Evolutionary conservation across 1,139 yeast genomes (phyloP).

Genomic region (Kodamaea ohmeri): DNA sequence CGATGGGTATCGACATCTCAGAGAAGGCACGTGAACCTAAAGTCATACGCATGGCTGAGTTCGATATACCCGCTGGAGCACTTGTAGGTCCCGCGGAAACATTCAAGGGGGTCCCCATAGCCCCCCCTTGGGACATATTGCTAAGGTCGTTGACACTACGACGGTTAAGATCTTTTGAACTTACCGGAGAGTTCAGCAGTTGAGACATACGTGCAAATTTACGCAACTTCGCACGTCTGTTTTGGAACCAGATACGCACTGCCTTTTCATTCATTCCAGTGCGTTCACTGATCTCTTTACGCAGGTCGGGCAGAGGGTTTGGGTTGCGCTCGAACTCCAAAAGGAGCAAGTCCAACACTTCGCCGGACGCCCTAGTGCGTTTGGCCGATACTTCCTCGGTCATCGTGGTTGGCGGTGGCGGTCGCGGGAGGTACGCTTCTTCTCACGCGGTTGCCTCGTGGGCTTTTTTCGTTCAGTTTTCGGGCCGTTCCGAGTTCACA

Average conservation of each 20-base stretch:
- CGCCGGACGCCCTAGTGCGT: conserved; percentile 75
- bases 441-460: background rate
- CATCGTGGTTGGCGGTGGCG: conserved; percentile 9
- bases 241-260: conserved; percentile 94
- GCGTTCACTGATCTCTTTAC: conserved; percentile 68
- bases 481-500: background rate
- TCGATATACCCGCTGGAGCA: too few relatives aligned
- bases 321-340: conserved; percentile 71
- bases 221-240: conserved; percentile 78
- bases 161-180: conserved; percentile 5
- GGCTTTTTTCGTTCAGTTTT: background rate
- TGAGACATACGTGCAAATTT: conserved; percentile 46
- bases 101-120: too few relatives aligned
- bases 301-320: conserved; percentile 62
- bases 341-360: conserved; percentile 66
- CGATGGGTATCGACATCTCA: conserved; percentile 39
- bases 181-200: conserved; percentile 8
- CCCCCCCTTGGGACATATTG: too few relatives aligned
- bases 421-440: background rate
- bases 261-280: conserved; percentile 91
- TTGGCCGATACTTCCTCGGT: conserved; percentile 33
- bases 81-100: too few relatives aligned
- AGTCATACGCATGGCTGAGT: too few relatives aligned
- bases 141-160: too few relatives aligned
- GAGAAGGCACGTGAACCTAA: too few relatives aligned